Evolutionary conservation across 139 green algal species (phyloP), one percentile per base, ranked within the genome.

Genomic region (Choricystis sp.): DNA sequence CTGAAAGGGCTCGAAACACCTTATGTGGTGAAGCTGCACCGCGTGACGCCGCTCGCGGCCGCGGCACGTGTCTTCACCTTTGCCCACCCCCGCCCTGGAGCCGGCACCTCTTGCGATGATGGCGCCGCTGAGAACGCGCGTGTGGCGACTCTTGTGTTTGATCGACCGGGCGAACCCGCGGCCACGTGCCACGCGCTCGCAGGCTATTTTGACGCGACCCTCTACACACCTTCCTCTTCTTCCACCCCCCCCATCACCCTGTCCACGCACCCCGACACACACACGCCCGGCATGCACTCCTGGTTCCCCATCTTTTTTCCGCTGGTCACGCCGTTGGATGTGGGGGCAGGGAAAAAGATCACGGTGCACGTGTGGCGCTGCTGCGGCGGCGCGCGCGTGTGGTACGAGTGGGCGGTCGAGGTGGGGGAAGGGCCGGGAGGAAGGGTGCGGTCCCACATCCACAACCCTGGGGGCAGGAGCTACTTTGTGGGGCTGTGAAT

Each of bases 281-380:
- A 95, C 77, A 97, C 92, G 3, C 80, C 80, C 63, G 79, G 85
- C 76, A 96, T 95, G 89, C 83, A 81, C 67, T 77, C 31, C 64
- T 96, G 89, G 89, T 99, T 99, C 73, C 86, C 94, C 30, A 98
- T 98, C 71, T 98, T 86, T 77, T 98, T 99, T 67, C 94, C 94
- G 4, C 63, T 99, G 29, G 63, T 73, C 24, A 31, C 59, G 2
- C 72, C 72, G n/a, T 74, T 74, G 55, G 62, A 71, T 28, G 65
- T 79, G 48, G 57, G 65, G 26, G 28, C 64, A 71, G 55, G 59
- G 1, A 40, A 57, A 0, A 22, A 59, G 14, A 69, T 99, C 19
- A 69, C 78, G 48, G 65, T 83, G 27, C 68, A 83, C 70, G 86
- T 99, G 69, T 98, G 94, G 94, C 74, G 94, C 2, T 86, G 83